phyloP scores from a whole-genome alignment of 2,329 filamentous ascomycete species.

The Fusarium sp. region DNA sequence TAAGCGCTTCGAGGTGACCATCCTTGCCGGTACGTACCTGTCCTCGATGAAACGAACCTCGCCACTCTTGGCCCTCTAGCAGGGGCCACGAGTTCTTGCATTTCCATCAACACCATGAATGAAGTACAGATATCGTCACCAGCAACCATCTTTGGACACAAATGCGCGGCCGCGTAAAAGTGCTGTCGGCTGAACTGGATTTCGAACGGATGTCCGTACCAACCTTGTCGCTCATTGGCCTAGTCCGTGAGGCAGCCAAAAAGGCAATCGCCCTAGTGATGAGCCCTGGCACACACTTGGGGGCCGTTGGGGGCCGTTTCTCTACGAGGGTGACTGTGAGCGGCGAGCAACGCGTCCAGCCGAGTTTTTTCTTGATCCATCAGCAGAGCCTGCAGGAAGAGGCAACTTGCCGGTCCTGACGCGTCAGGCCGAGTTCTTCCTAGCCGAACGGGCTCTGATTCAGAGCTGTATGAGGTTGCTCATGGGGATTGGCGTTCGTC shows the following conservation, averaged over 20 bases:
- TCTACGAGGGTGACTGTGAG: neutral
- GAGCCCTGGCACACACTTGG: constrained; percentile 10
- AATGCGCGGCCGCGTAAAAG: neutral
- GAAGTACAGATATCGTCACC: neutral
- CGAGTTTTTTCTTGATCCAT: neutral
- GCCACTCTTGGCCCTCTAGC: neutral
- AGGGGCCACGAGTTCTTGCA: neutral
- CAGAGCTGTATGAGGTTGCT: neutral
- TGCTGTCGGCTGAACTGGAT: neutral
- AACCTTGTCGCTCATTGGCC: neutral
- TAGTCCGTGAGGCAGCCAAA: constrained; percentile 30
- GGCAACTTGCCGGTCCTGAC: neutral
- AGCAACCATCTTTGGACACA: neutral
- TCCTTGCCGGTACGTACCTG: neutral
- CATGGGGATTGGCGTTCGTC: neutral
- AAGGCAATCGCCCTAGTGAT: constrained; percentile 17
- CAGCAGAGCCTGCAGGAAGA: constrained; percentile 3
- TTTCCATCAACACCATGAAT: constrained; percentile 12
- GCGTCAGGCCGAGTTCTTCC: neutral
- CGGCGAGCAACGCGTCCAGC: neutral
- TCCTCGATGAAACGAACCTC: neutral
- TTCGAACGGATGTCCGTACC: neutral
- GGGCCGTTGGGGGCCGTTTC: constrained; percentile 35
- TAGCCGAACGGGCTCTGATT: neutral
- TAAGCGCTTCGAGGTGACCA: neutral